Base-by-base conservation (phyloP, 768 basidiomycete species). In the Trametes maxima region DNA sequence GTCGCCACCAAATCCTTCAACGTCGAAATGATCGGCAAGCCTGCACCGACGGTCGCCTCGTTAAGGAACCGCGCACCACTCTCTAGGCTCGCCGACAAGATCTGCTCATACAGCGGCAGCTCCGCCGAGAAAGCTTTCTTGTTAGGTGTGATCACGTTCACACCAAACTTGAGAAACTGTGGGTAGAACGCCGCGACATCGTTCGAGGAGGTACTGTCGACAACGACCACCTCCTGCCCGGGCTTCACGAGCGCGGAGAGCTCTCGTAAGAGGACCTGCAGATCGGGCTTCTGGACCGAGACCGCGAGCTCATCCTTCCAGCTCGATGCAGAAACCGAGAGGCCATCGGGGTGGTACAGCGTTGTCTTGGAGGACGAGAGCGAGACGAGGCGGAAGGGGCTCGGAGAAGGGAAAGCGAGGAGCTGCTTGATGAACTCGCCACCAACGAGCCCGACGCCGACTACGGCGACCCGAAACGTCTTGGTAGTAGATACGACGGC, bases 31-130 rank as follows among this genome's bases (percentile, higher is more conserved):
- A 98, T 86, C 14, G 97, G 97, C 65, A 99, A 73, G 17, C 97
- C 97, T 4, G 97, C 97, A 11, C 97, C 97, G 47, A 98, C 97
- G 0, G 97, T 98, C 1, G 90, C 82, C 75, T 99, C 97, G 65
- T 92, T 88, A 65, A 91, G 77, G 71, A 86, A 90, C 63, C 84
- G 80, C n/a, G 87, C 84, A 3, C 86, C 84, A 54, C 83, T 81
- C 59, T 79, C 79, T 57, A 77, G 73, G 62, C 83, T 84, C 3
- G 90, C 85, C 5, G 69, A 69, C 22, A 89, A 63, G 65, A 98
- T 94, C 22, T 76, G 73, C 53, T 89, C 77, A 71, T 90, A 98
- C 39, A 97, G 77, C 19, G 65, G 68, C 28, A 86, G 76, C 19
- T 85, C 79, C 0, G 89, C 88, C 14, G 94, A 95, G 71, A 88